These are phyloP conservation scores for Syzygium malaccense DNA, from an alignment of 441 rosid genomes.

Conservation along the genomic window DNA sequence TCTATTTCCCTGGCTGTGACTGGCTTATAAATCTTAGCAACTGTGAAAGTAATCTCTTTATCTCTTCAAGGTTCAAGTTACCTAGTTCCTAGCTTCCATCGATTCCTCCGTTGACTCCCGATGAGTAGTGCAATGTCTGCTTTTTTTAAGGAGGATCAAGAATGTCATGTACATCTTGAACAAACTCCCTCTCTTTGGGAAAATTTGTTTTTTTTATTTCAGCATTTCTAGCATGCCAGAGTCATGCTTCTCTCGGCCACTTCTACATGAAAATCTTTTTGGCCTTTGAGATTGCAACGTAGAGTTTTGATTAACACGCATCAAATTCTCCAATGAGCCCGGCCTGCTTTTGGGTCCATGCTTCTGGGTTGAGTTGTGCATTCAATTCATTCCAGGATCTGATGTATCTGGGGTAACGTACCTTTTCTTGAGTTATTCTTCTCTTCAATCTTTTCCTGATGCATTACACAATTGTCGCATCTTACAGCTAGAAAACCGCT, in stretches of 20 bases:
- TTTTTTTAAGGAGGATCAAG: neutral
- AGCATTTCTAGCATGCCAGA: neutral
- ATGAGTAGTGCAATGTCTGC: neutral
- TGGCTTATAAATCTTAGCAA: neutral
- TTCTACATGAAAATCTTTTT: neutral
- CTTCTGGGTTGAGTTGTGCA: neutral
- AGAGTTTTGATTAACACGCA: neutral
- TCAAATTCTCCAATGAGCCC: neutral
- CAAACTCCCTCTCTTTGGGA: neutral
- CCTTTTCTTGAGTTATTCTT: neutral
- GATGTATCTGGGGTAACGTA: neutral
- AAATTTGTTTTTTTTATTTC: neutral
- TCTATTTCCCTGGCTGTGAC: neutral
- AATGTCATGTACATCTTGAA: neutral
- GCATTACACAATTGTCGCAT: neutral
- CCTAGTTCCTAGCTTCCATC: neutral
- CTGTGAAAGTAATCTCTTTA: neutral
- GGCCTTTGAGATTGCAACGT: neutral
- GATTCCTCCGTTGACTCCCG: neutral
- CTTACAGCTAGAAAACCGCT: conserved; percentile 34
- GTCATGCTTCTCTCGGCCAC: neutral
- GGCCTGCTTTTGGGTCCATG: neutral
- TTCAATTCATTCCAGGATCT: neutral
- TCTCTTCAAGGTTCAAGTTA: neutral
- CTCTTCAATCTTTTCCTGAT: neutral